Conservation (phyloP, 2,329 filamentous ascomycete species). For the Talaromyces rugulosus region DNA sequence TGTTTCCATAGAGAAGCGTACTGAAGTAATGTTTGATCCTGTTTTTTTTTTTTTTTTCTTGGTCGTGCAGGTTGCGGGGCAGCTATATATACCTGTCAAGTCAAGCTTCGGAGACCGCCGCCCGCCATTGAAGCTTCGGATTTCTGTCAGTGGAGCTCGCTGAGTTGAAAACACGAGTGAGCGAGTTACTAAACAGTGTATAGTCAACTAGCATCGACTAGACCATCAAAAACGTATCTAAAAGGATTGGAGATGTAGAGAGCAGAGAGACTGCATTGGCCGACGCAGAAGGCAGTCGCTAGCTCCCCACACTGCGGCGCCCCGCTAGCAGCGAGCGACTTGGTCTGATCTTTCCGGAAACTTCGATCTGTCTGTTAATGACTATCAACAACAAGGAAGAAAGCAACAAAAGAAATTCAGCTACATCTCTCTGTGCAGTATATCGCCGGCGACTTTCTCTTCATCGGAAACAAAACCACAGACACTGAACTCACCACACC, state of each 20-base stretch:
- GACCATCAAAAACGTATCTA: not conserved
- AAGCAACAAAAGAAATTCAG: not conserved
- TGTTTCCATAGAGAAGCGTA: not conserved
- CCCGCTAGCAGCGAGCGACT: not conserved
- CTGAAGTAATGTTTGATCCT: slow-evolving; percentile 13
- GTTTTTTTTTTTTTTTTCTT: not conserved
- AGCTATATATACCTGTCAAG: not conserved
- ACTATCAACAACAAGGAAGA: not conserved
- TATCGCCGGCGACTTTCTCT: not conserved
- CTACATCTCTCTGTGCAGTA: not conserved
- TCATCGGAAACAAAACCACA: not conserved
- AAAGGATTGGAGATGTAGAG: not conserved
- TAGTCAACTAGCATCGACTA: not conserved
- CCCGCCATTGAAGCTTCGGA: slow-evolving; percentile 18
- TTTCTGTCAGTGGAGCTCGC: slow-evolving; percentile 14
- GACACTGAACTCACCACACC: not conserved
- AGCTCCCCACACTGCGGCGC: slow-evolving; percentile 1
- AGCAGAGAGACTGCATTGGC: not conserved
- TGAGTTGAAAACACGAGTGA: not conserved
- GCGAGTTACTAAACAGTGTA: not conserved
- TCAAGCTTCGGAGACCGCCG: slow-evolving; percentile 31
- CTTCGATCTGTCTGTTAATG: slow-evolving; percentile 20
- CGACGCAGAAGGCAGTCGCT: not conserved
- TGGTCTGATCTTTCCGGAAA: slow-evolving; percentile 24
- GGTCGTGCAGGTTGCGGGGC: not conserved